Base-by-base conservation (phyloP, 2,329 filamentous ascomycete species). In the Sclerotinia trifoliorum region DNA sequence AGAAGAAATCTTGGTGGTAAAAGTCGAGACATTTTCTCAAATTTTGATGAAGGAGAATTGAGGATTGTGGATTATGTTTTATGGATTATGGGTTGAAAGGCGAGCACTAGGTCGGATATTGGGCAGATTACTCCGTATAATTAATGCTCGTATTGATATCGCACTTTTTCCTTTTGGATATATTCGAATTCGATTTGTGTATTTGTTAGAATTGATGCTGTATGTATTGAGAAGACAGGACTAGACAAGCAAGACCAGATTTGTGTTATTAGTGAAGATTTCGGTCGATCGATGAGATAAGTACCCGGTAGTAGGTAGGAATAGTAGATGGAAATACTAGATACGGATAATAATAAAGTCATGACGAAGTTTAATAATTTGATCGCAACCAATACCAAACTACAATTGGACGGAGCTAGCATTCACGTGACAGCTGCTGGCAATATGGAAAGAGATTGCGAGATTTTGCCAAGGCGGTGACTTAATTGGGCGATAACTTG, bases 11-110 rank as follows among this genome's bases (percentile, higher is more conserved):
- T 75, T 32, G 72, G 68, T 62, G 72, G 69, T 42, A 78, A 65
- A 21, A 75, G 51, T 51, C 75, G 72, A 51, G 75, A 72, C 77
- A 78, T 78, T 48, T 19, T 66, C 35, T 19, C 52, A 6, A 49
- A 35, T 19, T 46, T 46, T 39, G 26, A 1, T 42, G 39, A 17
- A 4, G 39, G 11, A 42, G 39, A 5, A 15, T 42, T 42, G 3
- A 42, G 13, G 11, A 42, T 42, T 15, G 11, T 2, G 35, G 35
- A 39, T 39, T 39, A 13, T 13, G 39, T 2, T 15, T 42, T 15
- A 11, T 5, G 35, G 35, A 39, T 39, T 39, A 10, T 35, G 2
- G 35, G 6, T 35, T 35, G 39, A 15, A 42, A 11, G 11, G 39
- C 13, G 13, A 42, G 39, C 39, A 42, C 24, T 35, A 48, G 21